Percentiles rank a stretch among this genome's conserved stretches.
Evolutionary conservation across 345 rosid genomes (phyloP).

Genomic region (Triadica sebifera): DNA sequence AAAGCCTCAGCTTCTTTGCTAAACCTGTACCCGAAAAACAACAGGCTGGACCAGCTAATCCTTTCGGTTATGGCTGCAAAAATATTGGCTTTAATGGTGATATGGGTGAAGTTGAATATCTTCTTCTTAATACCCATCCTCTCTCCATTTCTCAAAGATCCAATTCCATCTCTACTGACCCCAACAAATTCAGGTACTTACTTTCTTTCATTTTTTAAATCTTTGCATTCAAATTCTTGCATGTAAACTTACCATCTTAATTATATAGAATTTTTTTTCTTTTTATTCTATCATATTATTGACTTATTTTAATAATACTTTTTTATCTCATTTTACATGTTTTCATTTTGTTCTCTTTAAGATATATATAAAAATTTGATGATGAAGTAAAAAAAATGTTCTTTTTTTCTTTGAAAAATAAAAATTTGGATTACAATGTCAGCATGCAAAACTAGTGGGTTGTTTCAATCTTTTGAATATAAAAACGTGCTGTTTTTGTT

Average conservation of each 20-base stretch:
- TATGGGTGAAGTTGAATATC: constrained; percentile 36
- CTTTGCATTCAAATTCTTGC: neutral
- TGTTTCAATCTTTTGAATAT: no score
- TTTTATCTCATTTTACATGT: neutral
- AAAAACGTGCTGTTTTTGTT: no score
- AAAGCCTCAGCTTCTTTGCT: constrained; percentile 24
- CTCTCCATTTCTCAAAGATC: constrained; percentile 25
- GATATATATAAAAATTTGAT: no score
- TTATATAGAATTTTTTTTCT: no score
- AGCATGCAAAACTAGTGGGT: no score
- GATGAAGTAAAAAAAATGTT: no score
- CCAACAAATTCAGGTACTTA: constrained; percentile 24
- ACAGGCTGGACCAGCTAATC: constrained; percentile 28
- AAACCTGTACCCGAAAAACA: constrained; percentile 27
- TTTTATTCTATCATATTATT: no score
- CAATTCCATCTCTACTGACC: constrained; percentile 26
- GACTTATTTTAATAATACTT: no score
- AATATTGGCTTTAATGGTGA: constrained; percentile 41
- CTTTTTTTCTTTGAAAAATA: no score
- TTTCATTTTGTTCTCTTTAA: no score
- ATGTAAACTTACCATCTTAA: neutral
- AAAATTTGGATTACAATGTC: no score
- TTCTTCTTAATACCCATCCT: constrained; percentile 27
- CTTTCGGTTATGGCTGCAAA: constrained; percentile 39
- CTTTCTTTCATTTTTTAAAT: neutral